Base-by-base conservation (phyloP, 345 rosid species). In the Arabidopsis arenosa region DNA sequence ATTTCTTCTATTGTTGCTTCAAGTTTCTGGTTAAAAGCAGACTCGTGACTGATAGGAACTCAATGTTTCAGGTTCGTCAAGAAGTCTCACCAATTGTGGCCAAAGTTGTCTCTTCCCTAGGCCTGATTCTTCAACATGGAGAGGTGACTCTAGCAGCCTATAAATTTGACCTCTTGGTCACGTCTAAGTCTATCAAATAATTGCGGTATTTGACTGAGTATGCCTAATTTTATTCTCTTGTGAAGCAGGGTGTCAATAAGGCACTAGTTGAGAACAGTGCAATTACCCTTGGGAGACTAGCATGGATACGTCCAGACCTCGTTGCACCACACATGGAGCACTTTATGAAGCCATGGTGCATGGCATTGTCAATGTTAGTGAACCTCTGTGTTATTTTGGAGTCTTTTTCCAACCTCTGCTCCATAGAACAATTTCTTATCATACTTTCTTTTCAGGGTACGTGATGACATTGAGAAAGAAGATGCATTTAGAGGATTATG, bases 291-390 rank as follows among this genome's bases (percentile, higher is more conserved):
- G 99, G 99, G 61, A 89, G 99, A 84, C 86, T 96, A 75, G 93
- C 98, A 33, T 96, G 97, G 99, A 93, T 90, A 76, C 93, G 95
- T 79, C 98, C 99, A 47, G 98, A 96, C 79, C 79, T 96, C 14
- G 93, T 96, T n/a, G 83, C 98, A 12, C 98, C 99, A 1, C 97
- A 90, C 72, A 90, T 93, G 96, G 98, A 96, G 86, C 99, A 93
- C 81, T 96, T 96, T 83, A 91, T 96, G 96, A 85, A 87, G 84
- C 80, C 94, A 36, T 96, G 99, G 99, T 96, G 98, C 80, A 80
- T 84, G 70, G 93, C 98, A 41, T 84, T 96, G 84, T 83, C 98
- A 58, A 87, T 58, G 99, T 93, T 80, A 85, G 99, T 75, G 14
- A 56, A 56, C 36, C 44, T 55, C 35, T 40, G 7, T 47, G 26